Percentiles rank a stretch among this genome's conserved stretches.
Conservation (phyloP, 1,284 basidiomycete genomes). For the Cryptococcus wingfieldii region DNA sequence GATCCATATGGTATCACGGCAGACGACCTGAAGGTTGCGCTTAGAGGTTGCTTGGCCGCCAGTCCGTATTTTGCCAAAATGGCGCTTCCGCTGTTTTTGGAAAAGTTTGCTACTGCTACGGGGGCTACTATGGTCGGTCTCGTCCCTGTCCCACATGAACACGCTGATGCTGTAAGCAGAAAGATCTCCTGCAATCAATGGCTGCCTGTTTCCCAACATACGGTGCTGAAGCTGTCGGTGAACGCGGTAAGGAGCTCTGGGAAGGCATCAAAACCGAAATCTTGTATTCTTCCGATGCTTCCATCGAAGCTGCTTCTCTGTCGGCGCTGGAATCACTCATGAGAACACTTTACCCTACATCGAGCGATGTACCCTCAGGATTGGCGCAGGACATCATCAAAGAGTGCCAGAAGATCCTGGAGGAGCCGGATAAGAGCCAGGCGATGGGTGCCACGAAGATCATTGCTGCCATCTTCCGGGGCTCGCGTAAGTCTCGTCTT, state of each 20-base stretch:
- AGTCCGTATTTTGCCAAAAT: slow-evolving; percentile 77
- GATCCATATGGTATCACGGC: slow-evolving; percentile 91
- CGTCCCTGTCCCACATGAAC: background rate
- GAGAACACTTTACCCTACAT: slow-evolving; percentile 60
- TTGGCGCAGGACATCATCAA: slow-evolving; percentile 69
- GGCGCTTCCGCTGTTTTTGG: slow-evolving; percentile 83
- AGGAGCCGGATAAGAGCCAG: slow-evolving; percentile 86
- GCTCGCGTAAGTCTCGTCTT: slow-evolving; percentile 59
- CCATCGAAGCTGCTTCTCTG: slow-evolving; percentile 69
- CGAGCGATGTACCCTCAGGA: slow-evolving; percentile 49
- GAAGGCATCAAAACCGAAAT: slow-evolving; percentile 87
- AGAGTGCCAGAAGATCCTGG: slow-evolving; percentile 71
- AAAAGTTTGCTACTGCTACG: slow-evolving; percentile 82
- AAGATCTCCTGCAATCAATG: slow-evolving; percentile 75
- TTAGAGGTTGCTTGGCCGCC: slow-evolving; percentile 67
- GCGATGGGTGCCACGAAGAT: slow-evolving; percentile 78
- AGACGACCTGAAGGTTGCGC: slow-evolving; percentile 73
- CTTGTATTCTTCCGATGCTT: slow-evolving; percentile 76
- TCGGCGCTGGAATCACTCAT: slow-evolving; percentile 66
- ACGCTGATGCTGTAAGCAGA: slow-evolving; percentile 51
- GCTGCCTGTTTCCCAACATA: slow-evolving; percentile 74
- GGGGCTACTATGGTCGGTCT: slow-evolving; percentile 71
- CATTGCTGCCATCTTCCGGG: slow-evolving; percentile 67
- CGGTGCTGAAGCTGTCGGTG: slow-evolving; percentile 60
- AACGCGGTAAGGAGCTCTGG: slow-evolving; percentile 72